Evolutionary conservation across 768 basidiomycete species (phyloP).

Genomic region (Heimioporus sp.): DNA sequence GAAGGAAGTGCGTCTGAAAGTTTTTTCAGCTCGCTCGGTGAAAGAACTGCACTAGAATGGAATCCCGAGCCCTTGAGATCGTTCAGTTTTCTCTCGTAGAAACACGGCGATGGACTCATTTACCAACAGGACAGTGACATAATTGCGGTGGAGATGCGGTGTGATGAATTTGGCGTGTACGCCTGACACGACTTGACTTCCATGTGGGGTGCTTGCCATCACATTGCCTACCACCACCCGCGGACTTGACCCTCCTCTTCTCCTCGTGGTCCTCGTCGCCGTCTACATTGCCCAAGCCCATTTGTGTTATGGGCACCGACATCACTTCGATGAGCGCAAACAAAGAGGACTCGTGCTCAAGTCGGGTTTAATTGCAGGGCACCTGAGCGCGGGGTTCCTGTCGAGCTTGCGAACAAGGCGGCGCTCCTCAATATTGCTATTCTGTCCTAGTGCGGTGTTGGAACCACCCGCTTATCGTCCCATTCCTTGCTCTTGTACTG

Average conservation of each 20-base stretch:
- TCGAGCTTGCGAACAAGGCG: slow-evolving; percentile 5
- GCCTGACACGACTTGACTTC: not conserved
- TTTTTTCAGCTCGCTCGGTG: too few relatives aligned
- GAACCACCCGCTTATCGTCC: slow-evolving; percentile 7
- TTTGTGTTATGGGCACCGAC: not conserved
- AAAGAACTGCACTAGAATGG: not conserved
- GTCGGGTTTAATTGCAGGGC: not conserved
- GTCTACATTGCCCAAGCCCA: not conserved
- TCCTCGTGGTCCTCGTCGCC: not conserved
- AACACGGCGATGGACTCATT: slow-evolving; percentile 1
- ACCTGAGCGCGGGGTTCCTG: too few relatives aligned
- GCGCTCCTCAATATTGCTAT: not conserved
- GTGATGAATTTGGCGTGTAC: slow-evolving; percentile 11
- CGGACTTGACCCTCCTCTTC: too few relatives aligned
- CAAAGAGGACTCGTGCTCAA: not conserved
- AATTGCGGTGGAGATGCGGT: not conserved
- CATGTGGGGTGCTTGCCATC: too few relatives aligned
- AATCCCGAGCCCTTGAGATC: not conserved
- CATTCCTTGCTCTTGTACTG: not conserved
- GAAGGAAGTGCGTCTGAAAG: too few relatives aligned
- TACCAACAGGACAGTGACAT: not conserved
- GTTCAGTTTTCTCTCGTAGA: not conserved
- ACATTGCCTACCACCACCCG: too few relatives aligned
- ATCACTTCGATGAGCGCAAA: not conserved
- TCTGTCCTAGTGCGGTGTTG: slow-evolving; percentile 14